phyloP scores from a whole-genome alignment of 2,329 filamentous ascomycete species.

The Domatiomyces globalis region DNA sequence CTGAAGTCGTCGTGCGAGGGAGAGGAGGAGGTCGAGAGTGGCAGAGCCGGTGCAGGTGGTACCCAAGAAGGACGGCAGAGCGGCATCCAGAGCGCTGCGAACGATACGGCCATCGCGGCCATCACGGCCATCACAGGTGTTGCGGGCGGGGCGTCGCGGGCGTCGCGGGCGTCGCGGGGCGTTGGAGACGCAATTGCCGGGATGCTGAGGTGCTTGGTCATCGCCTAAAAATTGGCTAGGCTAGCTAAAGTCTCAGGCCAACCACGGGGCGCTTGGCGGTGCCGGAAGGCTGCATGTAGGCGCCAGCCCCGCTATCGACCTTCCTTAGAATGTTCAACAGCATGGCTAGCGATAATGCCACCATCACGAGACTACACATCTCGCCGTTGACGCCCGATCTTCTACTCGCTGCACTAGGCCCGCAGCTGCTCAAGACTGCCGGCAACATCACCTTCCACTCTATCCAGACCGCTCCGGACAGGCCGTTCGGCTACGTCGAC shows the following conservation, averaged over 20 bases:
- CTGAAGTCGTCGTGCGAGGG: neutral
- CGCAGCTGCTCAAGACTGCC: conserved; percentile 50
- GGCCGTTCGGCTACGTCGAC: conserved; percentile 78
- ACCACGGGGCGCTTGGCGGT: no score
- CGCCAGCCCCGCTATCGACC: neutral
- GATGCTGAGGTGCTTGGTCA: neutral
- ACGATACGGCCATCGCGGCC: no score
- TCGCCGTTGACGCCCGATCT: conserved; percentile 65
- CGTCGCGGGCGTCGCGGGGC: no score
- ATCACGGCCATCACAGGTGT: no score
- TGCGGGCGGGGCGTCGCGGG: no score
- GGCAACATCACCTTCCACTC: conserved; percentile 78
- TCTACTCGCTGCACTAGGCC: conserved; percentile 55
- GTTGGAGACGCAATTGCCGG: no score
- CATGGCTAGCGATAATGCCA: neutral
- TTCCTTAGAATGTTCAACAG: neutral
- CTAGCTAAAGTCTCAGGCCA: no score
- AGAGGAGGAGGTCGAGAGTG: neutral
- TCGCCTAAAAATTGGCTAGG: no score
- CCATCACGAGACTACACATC: conserved; percentile 58
- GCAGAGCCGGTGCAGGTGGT: neutral
- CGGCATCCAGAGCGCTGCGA: no score
- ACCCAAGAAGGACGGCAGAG: neutral
- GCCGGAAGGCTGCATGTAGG: no score
- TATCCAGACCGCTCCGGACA: conserved; percentile 77